These are phyloP conservation scores for Pelagomonas calceolata DNA, from an alignment of 108 stramenopile genomes.

Conservation along the genomic window DNA sequence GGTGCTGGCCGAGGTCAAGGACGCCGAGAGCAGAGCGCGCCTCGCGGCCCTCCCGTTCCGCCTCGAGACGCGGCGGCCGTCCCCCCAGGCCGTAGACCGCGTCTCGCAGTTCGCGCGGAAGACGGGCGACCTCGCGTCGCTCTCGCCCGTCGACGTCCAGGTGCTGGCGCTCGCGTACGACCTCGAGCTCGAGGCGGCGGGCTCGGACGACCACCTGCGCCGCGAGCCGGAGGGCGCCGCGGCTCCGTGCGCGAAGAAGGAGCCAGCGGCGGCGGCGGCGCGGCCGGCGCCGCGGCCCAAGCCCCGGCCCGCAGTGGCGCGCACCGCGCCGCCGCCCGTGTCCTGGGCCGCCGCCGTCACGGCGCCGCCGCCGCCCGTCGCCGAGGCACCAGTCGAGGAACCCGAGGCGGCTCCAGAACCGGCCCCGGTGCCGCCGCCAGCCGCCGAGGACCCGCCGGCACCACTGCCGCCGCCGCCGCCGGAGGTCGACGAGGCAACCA, in stretches of 20 bases:
- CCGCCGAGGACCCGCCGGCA: no score
- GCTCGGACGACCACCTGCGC: constrained; percentile 11
- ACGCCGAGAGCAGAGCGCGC: neutral
- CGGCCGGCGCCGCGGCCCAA: neutral
- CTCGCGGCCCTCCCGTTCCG: constrained; percentile 32
- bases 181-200: constrained; percentile 50
- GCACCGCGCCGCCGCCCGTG: neutral
- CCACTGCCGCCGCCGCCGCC: neutral
- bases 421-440: no score
- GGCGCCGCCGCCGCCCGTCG: no score
- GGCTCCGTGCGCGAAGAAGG: no score
- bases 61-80: constrained; percentile 39
- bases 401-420: no score
- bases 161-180: constrained; percentile 79
- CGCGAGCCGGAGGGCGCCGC: neutral
- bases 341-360: no score
- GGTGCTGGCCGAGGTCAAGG: neutral
- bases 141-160: constrained; percentile 73
- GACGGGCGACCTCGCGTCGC: constrained; percentile 79
- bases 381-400: no score
- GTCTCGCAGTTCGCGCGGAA: constrained; percentile 68
- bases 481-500: neutral
- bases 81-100: constrained; percentile 34
- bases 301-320: neutral
- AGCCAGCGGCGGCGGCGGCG: neutral